Conservation (phyloP, 345 rosid species). For the Hirschfeldia incana region DNA sequence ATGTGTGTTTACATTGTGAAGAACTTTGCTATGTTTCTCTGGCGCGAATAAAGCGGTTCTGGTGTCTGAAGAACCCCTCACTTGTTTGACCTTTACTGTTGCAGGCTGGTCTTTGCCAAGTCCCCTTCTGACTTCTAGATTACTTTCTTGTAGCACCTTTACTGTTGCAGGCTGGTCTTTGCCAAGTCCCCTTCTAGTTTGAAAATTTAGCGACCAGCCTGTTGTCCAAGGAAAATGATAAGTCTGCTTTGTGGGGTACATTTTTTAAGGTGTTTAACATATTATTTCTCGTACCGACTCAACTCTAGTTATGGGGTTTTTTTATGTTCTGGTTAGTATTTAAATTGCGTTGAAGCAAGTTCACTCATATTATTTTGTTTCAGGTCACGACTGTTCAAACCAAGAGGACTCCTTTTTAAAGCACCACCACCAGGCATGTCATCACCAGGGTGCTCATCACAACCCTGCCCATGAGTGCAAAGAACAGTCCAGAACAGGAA, state of each 20-base stretch:
- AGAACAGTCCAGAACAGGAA: neutral
- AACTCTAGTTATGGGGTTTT: neutral
- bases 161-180: neutral
- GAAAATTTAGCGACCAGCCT: neutral
- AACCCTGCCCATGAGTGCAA: neutral
- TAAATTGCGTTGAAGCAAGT: neutral
- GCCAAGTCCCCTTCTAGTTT: neutral
- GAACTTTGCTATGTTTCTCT: neutral
- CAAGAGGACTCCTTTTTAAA: neutral
- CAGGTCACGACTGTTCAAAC: neutral
- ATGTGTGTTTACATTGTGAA: neutral
- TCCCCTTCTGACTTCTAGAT: neutral
- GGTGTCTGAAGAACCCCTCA: neutral
- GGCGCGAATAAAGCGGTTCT: neutral
- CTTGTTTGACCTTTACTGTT: neutral
- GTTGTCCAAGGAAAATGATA: neutral
- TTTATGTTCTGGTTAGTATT: neutral
- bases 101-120: neutral
- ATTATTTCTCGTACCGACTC: neutral
- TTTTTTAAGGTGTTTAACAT: neutral
- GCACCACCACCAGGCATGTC: neutral
- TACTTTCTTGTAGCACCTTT: neutral
- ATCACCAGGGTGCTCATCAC: neutral
- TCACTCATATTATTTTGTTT: neutral
- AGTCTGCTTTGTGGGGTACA: neutral